phyloP scores from a whole-genome alignment of 176 grass and related monocot species.

The Areca catechu region DNA sequence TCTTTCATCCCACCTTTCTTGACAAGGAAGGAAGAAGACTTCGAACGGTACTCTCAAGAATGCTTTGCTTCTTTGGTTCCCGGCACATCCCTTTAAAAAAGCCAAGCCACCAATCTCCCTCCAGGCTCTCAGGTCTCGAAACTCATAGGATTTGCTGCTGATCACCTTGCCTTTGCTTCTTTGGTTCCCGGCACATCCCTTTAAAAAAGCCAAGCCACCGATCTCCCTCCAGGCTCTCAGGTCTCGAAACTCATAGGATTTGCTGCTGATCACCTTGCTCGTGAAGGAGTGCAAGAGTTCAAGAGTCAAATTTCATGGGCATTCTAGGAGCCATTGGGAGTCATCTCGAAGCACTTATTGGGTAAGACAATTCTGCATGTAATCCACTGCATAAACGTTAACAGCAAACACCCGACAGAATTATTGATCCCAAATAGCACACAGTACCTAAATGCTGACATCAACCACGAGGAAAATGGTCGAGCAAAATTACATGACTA shows the following conservation, averaged over 20 bases:
- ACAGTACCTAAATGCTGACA: too few relatives aligned
- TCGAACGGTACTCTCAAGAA: slow-evolving; percentile 42
- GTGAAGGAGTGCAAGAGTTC: too few relatives aligned
- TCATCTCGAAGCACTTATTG: slow-evolving; percentile 51
- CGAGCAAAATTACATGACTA: too few relatives aligned
- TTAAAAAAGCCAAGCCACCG: slow-evolving; percentile 8
- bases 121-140: too few relatives aligned
- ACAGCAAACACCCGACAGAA: too few relatives aligned
- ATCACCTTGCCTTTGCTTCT: slow-evolving; percentile 78
- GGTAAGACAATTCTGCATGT: slow-evolving; percentile 29
- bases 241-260: too few relatives aligned
- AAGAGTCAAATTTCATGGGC: slow-evolving; percentile 41
- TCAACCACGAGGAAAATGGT: too few relatives aligned
- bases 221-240: too few relatives aligned
- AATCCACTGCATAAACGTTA: too few relatives aligned
- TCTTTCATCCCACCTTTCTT: slow-evolving; percentile 54
- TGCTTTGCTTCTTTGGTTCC: slow-evolving; percentile 50
- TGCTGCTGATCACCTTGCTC: slow-evolving; percentile 10
- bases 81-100: slow-evolving; percentile 7
- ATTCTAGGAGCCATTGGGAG: slow-evolving; percentile 61
- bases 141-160: too few relatives aligned
- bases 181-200: background rate
- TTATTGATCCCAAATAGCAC: too few relatives aligned
- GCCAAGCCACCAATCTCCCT: too few relatives aligned
- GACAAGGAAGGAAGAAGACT: slow-evolving; percentile 51